Base-by-base conservation (phyloP, 2,329 filamentous ascomycete genomes). In the Emergomyces pasteurianus region DNA sequence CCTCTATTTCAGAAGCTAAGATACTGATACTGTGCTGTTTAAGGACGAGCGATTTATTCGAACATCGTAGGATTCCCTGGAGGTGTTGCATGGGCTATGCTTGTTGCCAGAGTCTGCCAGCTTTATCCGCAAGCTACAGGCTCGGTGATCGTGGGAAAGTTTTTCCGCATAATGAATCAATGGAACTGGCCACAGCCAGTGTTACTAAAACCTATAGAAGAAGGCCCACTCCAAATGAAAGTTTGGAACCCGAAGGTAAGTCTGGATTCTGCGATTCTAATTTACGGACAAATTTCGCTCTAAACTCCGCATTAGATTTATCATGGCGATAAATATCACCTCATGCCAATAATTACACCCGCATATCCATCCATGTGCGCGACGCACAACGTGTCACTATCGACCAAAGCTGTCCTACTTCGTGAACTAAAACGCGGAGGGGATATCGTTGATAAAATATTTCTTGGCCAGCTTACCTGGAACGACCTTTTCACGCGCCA, bases 311-410 rank as follows among this genome's bases (percentile, higher is more conserved):
- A 1, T 26, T 62, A 89, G 81, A 79, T 91, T 36, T 95, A 95
- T 73, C 85, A 85, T 63, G 83, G 84, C 60, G 94, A 97, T 73
- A 83, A 84, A 50, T 89, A 85, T 66, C 92, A 97, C 74, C 79
- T 96, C 58, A 99, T 99, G 94, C 94, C 94, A 34, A 90, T 99
- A 74, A 97, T 99, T 70, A 99, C 94, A 1, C 94, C 94, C 1
- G 92, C 94, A 0, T 97, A 96, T 72, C 94, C 94, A 2, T 95
- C 91, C 57, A 97, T 96, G 92, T 97, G 94, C 73, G 88, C 94
- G 1, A 97, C 94, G 0, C 94, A 95, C 78, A 97, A 96, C 69
- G 87, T 99, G 63, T 92, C 89, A 2, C 80, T 84, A 65, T 97
- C 92, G 0, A 95, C 91, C 1, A 90, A 91, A 78, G 79, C 83